Base-by-base conservation (phyloP, 2,329 filamentous ascomycete genomes). In the Cercospora canescens region DNA sequence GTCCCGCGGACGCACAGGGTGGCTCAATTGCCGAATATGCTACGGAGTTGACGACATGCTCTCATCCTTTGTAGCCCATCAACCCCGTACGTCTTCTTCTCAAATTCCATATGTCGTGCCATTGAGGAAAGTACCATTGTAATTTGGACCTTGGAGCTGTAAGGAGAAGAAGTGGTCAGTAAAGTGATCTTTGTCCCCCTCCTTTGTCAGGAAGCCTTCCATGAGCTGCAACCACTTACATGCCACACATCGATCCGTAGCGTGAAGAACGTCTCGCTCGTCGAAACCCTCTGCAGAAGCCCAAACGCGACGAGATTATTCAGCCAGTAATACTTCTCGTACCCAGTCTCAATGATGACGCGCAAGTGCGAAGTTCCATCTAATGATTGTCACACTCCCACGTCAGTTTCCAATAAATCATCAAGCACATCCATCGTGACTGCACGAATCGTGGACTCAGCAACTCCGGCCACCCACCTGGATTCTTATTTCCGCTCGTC, bases 271-370 rank as follows among this genome's bases (percentile, higher is more conserved):
- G 50, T 60, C 12, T 67, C 69, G n/a, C 58, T 68, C 3, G 32
- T 61, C 6, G 56, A 65, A 3, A 71, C 69, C 6, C 18, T 32
- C 11, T 60, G 64, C 63, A 73, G 41, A 2, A 70, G 50, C 2
- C 72, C 72, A 5, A 74, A 64, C 14, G 71, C 64, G 16, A 78
- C 76, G 35, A 79, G 70, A 67, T 78, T 76, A 55, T 79, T 79
- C 68, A 79, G 68, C 78, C 78, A 80, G 37, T 75, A 74, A 61
- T 78, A 78, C 7, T 71, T 71, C 55, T 73, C 70, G 56, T 76
- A 74, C 2, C 73, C 73, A 7, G 78, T 78, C 65, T 80, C 78
- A 41, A 79, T 78, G 28, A 73, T 64, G 1, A 75, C 73, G 9
- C 76, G 66, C 64, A 79, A 28, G 69, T 79, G 72, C 28, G 77